Base-by-base conservation (phyloP, 2,329 filamentous ascomycete genomes). In the Penicillium olsonii region DNA sequence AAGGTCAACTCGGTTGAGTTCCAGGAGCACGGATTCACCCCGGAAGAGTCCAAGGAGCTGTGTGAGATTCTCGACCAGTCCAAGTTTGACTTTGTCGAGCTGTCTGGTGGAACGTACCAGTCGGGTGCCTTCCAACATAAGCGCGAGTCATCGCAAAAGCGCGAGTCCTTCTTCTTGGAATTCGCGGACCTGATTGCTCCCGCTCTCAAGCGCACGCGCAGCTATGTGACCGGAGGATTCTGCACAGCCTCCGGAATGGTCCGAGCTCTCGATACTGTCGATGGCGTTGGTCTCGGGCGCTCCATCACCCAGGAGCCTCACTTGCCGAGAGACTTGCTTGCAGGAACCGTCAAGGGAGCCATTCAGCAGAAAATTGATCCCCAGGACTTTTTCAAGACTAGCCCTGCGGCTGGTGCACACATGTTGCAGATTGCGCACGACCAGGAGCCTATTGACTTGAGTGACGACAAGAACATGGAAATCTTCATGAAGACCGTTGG, bases 331-430 rank as follows among this genome's bases (percentile, higher is more conserved):
- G 55, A 64, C 22, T 54, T 66, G 14, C 52, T 66, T 29, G 54
- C 55, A 5, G 62, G 64, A n/a, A 69, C 68, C 52, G 54, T 82
- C 5, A n/a, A 26, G 8, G 54, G 59, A 2, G 61, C 59, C 2
- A 59, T 62, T 20, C 48, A 59, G 38, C 79, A 87, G 69, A 95
- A 92, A 76, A 92, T 95, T 78, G 91, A 95, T 76, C 71, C 91
- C 8, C 37, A 90, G 73, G 90, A 95, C 73, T 95, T 82, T 77
- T 90, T 90, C 55, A 87, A 84, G 55, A 84, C 80, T 55, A 83
- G 87, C 34, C 51, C 47, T 35, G 50, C 15, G 9, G 56, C 35
- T 48, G 56, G 38, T 37, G 54, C 17, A 35, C 60, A 62, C 35
- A 65, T 65, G 24, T 40, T 57, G n/a, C 60, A 59, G 50, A 54